Evolutionary conservation across 2,329 filamentous ascomycete species (phyloP).

Genomic region (Trichoderma sp.): DNA sequence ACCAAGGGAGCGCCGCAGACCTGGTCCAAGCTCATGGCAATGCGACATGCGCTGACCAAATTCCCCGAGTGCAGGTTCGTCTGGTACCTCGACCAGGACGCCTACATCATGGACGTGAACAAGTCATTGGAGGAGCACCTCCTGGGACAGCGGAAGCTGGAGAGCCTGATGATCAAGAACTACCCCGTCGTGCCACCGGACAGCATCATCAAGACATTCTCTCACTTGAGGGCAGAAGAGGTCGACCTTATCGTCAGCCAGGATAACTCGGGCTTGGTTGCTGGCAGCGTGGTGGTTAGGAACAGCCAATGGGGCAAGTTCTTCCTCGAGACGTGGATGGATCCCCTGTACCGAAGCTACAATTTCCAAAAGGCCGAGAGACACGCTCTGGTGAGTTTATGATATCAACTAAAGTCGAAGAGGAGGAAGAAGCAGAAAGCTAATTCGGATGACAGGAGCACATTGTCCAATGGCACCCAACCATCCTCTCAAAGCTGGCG

Average conservation of each 20-base stretch:
- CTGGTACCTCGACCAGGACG: constrained; percentile 82
- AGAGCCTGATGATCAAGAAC: constrained; percentile 79
- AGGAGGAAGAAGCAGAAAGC: background rate
- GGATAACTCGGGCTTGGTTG: constrained; percentile 74
- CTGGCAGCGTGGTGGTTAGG: constrained; percentile 73
- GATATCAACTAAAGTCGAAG: background rate
- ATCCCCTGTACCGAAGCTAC: constrained; percentile 88
- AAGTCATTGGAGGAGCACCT: constrained; percentile 68
- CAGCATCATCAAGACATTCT: constrained; percentile 93
- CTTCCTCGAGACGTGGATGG: constrained; percentile 93
- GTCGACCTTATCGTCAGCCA: constrained; percentile 82
- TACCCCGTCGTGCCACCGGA: constrained; percentile 87
- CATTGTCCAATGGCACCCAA: constrained; percentile 94
- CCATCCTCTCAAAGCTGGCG: constrained; percentile 83
- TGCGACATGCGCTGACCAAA: constrained; percentile 82
- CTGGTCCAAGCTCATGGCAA: constrained; percentile 78
- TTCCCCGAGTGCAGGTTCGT: constrained; percentile 75
- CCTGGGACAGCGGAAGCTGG: constrained; percentile 63
- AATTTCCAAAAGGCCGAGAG: constrained; percentile 94
- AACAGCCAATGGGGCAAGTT: constrained; percentile 90
- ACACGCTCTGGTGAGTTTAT: constrained; percentile 74
- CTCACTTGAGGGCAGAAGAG: constrained; percentile 70
- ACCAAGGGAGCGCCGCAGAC: constrained; percentile 56
- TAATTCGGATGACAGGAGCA: constrained; percentile 61
- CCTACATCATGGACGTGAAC: constrained; percentile 82